Evolutionary conservation across 352 stramenopile genomes (phyloP), one percentile per base, ranked within the genome.

Genomic region (Phytophthora idaei): DNA sequence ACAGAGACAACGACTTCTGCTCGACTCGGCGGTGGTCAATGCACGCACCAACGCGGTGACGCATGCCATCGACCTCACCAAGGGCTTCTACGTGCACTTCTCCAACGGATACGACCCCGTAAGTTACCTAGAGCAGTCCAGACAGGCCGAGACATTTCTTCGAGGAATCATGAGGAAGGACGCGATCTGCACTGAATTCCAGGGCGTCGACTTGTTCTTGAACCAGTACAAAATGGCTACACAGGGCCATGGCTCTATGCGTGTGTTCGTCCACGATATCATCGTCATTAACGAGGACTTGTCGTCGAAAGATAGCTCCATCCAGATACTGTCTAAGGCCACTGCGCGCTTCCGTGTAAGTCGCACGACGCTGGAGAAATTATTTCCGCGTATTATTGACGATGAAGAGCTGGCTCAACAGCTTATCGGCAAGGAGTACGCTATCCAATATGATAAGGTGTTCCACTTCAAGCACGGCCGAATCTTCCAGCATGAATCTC

Each of bases 371-470:
- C 60, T 90, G 21, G 51, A 76, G 48, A 73, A 42, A 1, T 64
- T 90, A 28, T 88, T 90, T 46, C 78, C 82, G 2, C 47, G 58
- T 15, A 80, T 90, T 42, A 76, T 85, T 41, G 54, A 71, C 1
- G 82, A 90, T 53, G 82, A 90, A 67, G 59, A 54, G 36, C 71
- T 89, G 36, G 61, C 71, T 7, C 80, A 90, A 53, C 50, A 69
- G 49, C 67, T 90, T 11, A 85, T 90, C 32, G 83, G 80, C 32
- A 81, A 84, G 32, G 73, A 83, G 57, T 90, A 90, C 52, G 58
- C 64, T 41, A 73, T 90, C 27, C 74, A 84, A 58, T 90, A 91
- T 69, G 79, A 90, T 62, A 91, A 90, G 54, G 79, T 88, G 4
- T 90, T 91, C 55, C 80, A 91, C 47, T 88, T 91, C 50, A 54